A percentile compares a stretch with the other conserved stretches of the same genome.
Evolutionary conservation across 345 rosid species (phyloP).

Genomic region (Rhizophora apiculata): DNA sequence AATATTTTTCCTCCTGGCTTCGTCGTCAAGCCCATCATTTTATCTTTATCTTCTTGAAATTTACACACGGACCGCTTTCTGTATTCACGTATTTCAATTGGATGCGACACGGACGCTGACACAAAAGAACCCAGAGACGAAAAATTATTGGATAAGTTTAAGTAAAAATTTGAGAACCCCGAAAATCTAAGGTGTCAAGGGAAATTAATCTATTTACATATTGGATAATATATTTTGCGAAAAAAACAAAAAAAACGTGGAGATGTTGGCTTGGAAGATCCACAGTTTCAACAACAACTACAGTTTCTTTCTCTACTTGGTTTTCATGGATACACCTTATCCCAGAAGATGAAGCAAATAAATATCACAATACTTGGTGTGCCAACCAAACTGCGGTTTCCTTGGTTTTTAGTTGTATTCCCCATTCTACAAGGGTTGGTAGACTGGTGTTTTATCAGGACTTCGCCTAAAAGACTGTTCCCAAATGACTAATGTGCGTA

Average conservation of each 20-base stretch:
- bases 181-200: not conserved
- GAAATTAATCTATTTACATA: too few relatives aligned
- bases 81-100: not conserved
- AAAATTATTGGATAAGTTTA: too few relatives aligned
- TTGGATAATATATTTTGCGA: not conserved
- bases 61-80: too few relatives aligned
- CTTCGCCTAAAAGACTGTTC: slow-evolving; percentile 23
- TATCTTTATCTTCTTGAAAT: too few relatives aligned
- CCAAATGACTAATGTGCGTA: slow-evolving; percentile 20
- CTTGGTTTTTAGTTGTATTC: slow-evolving; percentile 19
- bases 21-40: not conserved
- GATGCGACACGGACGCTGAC: not conserved
- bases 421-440: slow-evolving; percentile 7
- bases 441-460: slow-evolving; percentile 4
- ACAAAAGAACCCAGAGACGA: too few relatives aligned
- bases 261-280: slow-evolving; percentile 21
- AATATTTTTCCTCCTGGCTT: not conserved
- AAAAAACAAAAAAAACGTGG: too few relatives aligned
- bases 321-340: slow-evolving; percentile 18
- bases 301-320: not conserved
- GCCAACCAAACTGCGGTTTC: slow-evolving; percentile 38
- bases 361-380: slow-evolving; percentile 17
- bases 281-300: slow-evolving; percentile 14
- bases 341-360: slow-evolving; percentile 32
- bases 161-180: too few relatives aligned